These are phyloP conservation scores for Cutaneotrichosporon mucoides DNA, from an alignment of 1,284 basidiomycete genomes.

Conservation along the genomic window DNA sequence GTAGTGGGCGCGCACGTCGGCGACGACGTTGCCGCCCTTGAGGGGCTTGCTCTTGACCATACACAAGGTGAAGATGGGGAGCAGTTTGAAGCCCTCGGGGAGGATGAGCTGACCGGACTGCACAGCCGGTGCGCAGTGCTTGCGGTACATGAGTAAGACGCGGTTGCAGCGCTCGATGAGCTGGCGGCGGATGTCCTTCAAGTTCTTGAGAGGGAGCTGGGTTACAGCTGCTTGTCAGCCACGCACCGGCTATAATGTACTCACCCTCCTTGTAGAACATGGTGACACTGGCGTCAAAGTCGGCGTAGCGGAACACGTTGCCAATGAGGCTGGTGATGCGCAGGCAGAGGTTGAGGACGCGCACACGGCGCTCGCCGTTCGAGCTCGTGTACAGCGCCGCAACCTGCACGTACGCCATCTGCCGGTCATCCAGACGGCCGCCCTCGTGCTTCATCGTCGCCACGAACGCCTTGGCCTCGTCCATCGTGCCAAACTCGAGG, in stretches of 20 bases:
- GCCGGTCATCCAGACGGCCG: constrained; percentile 63
- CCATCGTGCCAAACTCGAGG: constrained; percentile 73
- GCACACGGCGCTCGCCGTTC: constrained; percentile 75
- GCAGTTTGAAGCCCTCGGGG: constrained; percentile 85
- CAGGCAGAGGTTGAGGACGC: constrained; percentile 79
- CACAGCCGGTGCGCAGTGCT: constrained; percentile 82
- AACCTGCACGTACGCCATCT: constrained; percentile 80
- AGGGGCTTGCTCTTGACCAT: constrained; percentile 88
- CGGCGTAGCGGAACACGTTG: constrained; percentile 88
- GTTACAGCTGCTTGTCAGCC: constrained; percentile 50
- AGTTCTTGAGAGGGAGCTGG: constrained; percentile 60
- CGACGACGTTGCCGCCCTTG: constrained; percentile 87
- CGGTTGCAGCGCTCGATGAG: constrained; percentile 81
- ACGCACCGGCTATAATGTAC: too few species aligned
- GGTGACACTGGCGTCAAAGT: constrained; percentile 78
- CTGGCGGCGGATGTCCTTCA: constrained; percentile 74
- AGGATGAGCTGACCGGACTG: constrained; percentile 83
- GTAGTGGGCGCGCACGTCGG: constrained; percentile 87
- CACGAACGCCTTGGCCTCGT: constrained; percentile 75
- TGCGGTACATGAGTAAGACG: constrained; percentile 81
- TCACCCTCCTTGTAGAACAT: constrained; percentile 69
- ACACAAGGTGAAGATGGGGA: constrained; percentile 79
- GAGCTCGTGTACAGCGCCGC: constrained; percentile 84
- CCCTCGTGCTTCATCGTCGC: constrained; percentile 62
- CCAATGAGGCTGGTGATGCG: constrained; percentile 78